These are phyloP conservation scores for Cinnamomum chago DNA, from an alignment of 164 flowering plant genomes.

Conservation along the genomic window DNA sequence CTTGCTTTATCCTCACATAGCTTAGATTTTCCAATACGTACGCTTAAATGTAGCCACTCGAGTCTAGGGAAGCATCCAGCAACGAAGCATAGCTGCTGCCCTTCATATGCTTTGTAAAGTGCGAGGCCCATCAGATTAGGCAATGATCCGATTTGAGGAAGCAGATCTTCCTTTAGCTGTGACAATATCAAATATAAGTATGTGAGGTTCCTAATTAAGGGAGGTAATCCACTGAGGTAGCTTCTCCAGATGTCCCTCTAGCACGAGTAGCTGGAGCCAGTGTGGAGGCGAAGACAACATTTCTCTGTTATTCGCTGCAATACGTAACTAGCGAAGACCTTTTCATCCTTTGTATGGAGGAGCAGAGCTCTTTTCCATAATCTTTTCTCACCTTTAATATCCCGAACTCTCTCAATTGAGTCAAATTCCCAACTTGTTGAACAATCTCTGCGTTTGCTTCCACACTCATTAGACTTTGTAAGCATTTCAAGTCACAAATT, in stretches of 20 bases:
- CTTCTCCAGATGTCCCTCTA: slow-evolving; percentile 22
- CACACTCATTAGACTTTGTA: neutral
- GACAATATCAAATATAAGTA: slow-evolving; percentile 23
- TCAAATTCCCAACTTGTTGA: neutral
- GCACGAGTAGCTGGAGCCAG: slow-evolving; percentile 25
- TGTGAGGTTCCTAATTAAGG: slow-evolving; percentile 19
- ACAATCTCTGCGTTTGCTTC: neutral
- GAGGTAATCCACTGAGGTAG: slow-evolving; percentile 30
- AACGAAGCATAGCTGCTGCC: slow-evolving; percentile 21
- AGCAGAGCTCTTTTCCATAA: neutral
- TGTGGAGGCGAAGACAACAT: neutral
- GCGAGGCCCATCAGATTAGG: slow-evolving; percentile 23
- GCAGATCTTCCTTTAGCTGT: slow-evolving; percentile 12
- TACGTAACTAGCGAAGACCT: neutral
- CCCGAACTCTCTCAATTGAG: neutral
- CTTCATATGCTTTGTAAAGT: slow-evolving; percentile 27
- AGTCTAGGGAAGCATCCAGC: slow-evolving; percentile 30
- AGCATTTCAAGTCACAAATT: neutral
- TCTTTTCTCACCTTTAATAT: neutral
- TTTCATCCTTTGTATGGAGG: neutral
- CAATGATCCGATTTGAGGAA: slow-evolving; percentile 19
- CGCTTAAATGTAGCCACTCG: slow-evolving; percentile 16
- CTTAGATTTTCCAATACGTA: slow-evolving; percentile 16
- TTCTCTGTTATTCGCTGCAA: neutral
- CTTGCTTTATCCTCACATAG: slow-evolving; percentile 22